phyloP scores from a whole-genome alignment of 495 filamentous ascomycete genomes.

The Saxophila tyrrhenica region DNA sequence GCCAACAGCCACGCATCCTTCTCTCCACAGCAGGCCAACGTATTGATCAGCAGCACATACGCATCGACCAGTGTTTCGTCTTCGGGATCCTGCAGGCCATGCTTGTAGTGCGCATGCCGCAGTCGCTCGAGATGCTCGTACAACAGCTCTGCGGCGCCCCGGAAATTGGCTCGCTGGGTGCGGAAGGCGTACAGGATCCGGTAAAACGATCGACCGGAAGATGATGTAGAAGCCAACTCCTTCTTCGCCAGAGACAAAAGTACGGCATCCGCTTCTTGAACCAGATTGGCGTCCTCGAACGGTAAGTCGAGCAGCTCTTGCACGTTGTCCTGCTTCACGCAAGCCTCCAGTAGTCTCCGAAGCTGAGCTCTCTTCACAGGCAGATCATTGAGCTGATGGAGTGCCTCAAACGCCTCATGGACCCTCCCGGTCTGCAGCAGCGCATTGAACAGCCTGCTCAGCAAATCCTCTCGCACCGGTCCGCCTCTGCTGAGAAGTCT shows the following conservation, averaged over 20 bases:
- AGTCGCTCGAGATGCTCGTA: constrained; percentile 55
- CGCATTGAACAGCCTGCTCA: constrained; percentile 71
- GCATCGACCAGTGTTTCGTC: constrained; percentile 46
- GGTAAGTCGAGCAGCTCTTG: constrained; percentile 57
- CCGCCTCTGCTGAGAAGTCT: constrained; percentile 1
- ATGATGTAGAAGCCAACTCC: constrained; percentile 31
- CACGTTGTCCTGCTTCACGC: constrained; percentile 9
- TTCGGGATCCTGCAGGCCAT: constrained; percentile 44
- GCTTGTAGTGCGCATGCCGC: constrained; percentile 38
- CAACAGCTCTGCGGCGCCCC: constrained; percentile 72
- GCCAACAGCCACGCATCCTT: constrained; percentile 65
- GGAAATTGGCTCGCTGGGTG: constrained; percentile 70
- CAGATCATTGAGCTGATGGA: constrained; percentile 28
- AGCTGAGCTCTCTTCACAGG: constrained; percentile 5
- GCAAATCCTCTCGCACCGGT: constrained; percentile 47
- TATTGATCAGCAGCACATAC: constrained; percentile 79
- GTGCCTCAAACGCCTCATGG: constrained; percentile 67
- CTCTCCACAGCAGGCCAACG: constrained; percentile 67
- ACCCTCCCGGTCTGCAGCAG: constrained; percentile 65
- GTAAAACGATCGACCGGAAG: constrained; percentile 43
- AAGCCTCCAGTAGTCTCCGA: constrained; percentile 5
- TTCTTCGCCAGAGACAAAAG: constrained; percentile 52
- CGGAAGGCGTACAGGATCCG: constrained; percentile 74
- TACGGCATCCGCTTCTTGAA: constrained; percentile 64
- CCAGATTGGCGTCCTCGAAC: constrained; percentile 52